Conservation (phyloP, 2,329 filamentous ascomycete genomes). For the Chaetomiaceae sp. region DNA sequence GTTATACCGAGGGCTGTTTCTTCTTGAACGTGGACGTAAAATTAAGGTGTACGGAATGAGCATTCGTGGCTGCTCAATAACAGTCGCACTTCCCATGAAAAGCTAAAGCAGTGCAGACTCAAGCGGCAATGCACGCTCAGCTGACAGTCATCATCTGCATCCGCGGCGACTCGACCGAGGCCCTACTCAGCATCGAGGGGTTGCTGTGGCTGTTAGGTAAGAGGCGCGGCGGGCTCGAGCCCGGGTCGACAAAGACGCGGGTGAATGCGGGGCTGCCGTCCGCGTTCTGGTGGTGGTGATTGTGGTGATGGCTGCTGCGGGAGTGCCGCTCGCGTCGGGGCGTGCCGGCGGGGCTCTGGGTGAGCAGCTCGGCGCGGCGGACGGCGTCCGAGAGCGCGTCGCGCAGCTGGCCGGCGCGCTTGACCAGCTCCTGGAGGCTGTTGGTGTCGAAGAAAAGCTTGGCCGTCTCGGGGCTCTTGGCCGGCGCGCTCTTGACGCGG, state of each 20-base stretch:
- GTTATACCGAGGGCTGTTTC: too few species aligned
- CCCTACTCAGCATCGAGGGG: conserved; percentile 44
- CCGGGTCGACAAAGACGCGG: conserved; percentile 58
- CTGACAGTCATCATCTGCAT: conserved; percentile 62
- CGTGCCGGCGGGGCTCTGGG: conserved; percentile 49
- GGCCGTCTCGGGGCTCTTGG: conserved; percentile 37
- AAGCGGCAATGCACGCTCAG: conserved; percentile 24
- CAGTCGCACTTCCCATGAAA: too few species aligned
- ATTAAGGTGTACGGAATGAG: neutral
- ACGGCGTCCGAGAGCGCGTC: conserved; percentile 55
- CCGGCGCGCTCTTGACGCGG: conserved; percentile 29
- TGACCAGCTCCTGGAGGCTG: conserved; percentile 60
- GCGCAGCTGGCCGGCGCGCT: conserved; percentile 53
- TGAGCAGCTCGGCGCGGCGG: conserved; percentile 52
- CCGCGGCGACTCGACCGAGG: conserved; percentile 49
- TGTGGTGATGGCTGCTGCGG: too few species aligned
- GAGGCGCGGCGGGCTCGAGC: conserved; percentile 47
- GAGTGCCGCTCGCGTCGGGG: conserved; percentile 41
- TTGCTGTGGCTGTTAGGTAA: conserved; percentile 48
- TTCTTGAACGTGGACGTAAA: too few species aligned
- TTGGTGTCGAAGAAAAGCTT: conserved; percentile 64
- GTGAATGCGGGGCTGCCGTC: conserved; percentile 64
- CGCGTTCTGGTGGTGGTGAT: conserved; percentile 26
- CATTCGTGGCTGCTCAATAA: neutral
- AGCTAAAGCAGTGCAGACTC: too few species aligned